Conservation (phyloP, 202 grass and related monocot species). For the Hordeum pubiflorum region DNA sequence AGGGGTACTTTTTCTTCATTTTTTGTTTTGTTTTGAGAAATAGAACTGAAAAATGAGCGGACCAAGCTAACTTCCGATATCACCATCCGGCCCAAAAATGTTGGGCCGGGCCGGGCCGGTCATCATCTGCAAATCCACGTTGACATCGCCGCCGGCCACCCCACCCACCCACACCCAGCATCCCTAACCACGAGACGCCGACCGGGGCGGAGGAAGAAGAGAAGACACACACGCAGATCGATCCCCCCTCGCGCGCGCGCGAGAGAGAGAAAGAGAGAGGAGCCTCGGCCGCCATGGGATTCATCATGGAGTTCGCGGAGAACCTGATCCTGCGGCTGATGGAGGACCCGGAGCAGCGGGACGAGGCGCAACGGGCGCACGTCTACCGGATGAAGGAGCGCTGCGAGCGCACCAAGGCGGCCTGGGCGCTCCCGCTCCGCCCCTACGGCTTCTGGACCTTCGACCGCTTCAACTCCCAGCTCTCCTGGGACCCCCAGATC, state of each 20-base stretch:
- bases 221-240: not conserved
- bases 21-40: not conserved
- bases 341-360: constrained; percentile 73
- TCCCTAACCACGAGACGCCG: not conserved
- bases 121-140: not conserved
- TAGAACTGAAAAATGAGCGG: not conserved
- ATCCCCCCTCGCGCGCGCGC: not conserved
- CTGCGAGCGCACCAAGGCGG: constrained; percentile 76
- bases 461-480: constrained; percentile 93
- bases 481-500: constrained; percentile 68
- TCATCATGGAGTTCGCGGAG: constrained; percentile 98
- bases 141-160: not conserved
- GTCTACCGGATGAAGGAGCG: constrained; percentile 78
- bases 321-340: constrained; percentile 88
- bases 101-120: not conserved
- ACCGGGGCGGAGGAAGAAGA: not conserved
- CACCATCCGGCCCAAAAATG: not conserved
- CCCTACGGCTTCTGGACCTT: constrained; percentile 98
- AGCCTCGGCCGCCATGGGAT: constrained; percentile 44
- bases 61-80: not conserved
- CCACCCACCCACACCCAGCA: not conserved
- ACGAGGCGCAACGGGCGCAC: constrained; percentile 73
- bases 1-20: too few species aligned
- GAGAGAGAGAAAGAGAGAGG: not conserved
- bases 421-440: constrained; percentile 74